Base-by-base conservation (phyloP, 768 basidiomycete species). In the Symmetrospora coprosmae region DNA sequence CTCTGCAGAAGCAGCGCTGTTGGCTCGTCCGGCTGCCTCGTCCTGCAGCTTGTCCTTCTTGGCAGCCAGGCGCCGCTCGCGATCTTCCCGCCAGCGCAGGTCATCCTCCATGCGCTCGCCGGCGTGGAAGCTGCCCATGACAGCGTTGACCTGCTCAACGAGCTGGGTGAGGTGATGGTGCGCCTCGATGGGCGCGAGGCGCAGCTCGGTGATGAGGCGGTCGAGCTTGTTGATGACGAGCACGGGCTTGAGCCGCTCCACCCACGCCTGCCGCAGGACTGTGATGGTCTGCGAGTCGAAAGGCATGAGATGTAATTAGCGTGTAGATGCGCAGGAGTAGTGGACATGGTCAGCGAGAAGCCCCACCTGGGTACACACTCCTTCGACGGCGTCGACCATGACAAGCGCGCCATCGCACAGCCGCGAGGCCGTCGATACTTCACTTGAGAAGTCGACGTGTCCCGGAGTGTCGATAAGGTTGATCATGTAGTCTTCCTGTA, bases 401-500 rank as follows among this genome's bases (percentile, higher is more conserved):
- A 99, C 86, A 5, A 99, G 78, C 1, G 92, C 89, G 14, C 94
- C 94, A 73, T 97, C 94, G 66, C 90, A 94, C 25, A 99, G 71
- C 48, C 91, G 77, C 13, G 90, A 87, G 21, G 92, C 90, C 1
- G 88, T 86, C 1, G 90, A 96, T 0, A 99, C 94, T 71, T 97
- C 94, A 56, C 84, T 89, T 0, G 90, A 91, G 67, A 99, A 99
- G 72, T 97, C 94, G 23, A 99, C 92, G 74, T 99, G 94, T 2
- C 94, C 94, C 16, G 94, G 94, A 0, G 94, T 97, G 72, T 99
- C 94, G 64, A 99, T 92, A 78, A 97, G 84, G 71, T 94, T 96
- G 53, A 96, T 80, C 45, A 85, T 77, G 74, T 86, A 94, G 23
- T 82, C 84, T 70, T 77, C 84, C 27, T 79, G 75, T 50, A 61